A percentile compares a stretch with the other conserved stretches of the same genome.
Conservation (phyloP, 2,329 filamentous ascomycete genomes). For the Aspergillus quadricinctus region DNA sequence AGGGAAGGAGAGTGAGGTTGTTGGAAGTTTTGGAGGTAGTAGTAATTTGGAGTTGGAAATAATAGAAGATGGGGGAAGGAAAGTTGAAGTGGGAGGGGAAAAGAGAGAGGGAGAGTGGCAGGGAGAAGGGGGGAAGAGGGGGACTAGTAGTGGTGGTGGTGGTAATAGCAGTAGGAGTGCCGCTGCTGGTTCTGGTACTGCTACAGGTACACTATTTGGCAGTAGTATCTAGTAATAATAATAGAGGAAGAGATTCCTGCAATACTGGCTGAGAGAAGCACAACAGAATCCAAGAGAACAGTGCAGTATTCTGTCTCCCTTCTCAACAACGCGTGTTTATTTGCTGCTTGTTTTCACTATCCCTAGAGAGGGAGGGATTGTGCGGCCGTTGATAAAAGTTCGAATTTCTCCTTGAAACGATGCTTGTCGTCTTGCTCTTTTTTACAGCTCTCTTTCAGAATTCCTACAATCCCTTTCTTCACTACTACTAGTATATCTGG, state of each 20-base stretch:
- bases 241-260: not conserved
- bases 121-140: constrained; percentile 16
- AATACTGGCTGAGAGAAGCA: not conserved
- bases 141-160: constrained; percentile 3
- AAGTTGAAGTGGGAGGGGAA: constrained; percentile 7
- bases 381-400: not conserved
- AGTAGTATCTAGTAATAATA: not conserved
- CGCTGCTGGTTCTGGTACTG: not conserved
- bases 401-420: not conserved
- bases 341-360: not conserved
- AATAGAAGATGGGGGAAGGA: constrained; percentile 4
- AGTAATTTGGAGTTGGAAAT: constrained; percentile 2
- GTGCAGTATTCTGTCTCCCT: not conserved
- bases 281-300: not conserved
- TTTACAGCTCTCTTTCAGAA: not conserved
- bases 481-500: not conserved
- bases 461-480: not conserved
- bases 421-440: not conserved
- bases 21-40: constrained; percentile 1
- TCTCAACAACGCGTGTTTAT: not conserved
- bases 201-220: not conserved
- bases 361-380: not conserved
- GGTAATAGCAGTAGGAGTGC: not conserved
- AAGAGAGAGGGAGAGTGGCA: constrained; percentile 10
- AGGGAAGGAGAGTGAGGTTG: not conserved